These are phyloP conservation scores for Tylopilus balloui DNA, from an alignment of 768 basidiomycete genomes.

Conservation along the genomic window DNA sequence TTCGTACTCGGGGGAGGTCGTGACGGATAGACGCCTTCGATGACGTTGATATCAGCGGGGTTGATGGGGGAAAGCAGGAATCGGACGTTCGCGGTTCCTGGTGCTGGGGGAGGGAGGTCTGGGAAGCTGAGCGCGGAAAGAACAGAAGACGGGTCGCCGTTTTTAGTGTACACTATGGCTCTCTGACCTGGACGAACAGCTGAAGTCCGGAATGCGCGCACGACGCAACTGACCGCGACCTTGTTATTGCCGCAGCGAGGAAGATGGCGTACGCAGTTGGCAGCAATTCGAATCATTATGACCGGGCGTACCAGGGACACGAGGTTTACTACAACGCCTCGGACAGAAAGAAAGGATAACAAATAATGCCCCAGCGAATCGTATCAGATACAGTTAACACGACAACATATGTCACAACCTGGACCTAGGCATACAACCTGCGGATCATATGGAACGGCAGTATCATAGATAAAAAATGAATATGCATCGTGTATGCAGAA, in stretches of 20 bases:
- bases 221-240: neutral
- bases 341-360: too few species aligned
- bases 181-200: constrained; percentile 39
- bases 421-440: constrained; percentile 25
- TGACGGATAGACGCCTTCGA: constrained; percentile 78
- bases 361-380: too few species aligned
- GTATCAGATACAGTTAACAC: constrained; percentile 17
- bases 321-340: neutral
- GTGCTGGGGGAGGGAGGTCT: constrained; percentile 46
- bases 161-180: constrained; percentile 59
- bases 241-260: neutral
- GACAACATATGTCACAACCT: constrained; percentile 2
- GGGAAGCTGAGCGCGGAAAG: constrained; percentile 51
- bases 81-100: constrained; percentile 59
- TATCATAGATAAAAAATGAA: constrained; percentile 18
- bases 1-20: constrained; percentile 44
- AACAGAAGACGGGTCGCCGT: constrained; percentile 61
- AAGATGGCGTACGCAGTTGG: neutral
- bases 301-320: neutral
- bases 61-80: constrained; percentile 74
- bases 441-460: constrained; percentile 5
- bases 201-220: constrained; percentile 32
- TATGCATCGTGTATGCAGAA: constrained; percentile 14
- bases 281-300: constrained; percentile 2
- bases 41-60: constrained; percentile 76